Evolutionary conservation across 139 green algal genomes (phyloP).

Genomic region (Spirogloea muscicola): DNA sequence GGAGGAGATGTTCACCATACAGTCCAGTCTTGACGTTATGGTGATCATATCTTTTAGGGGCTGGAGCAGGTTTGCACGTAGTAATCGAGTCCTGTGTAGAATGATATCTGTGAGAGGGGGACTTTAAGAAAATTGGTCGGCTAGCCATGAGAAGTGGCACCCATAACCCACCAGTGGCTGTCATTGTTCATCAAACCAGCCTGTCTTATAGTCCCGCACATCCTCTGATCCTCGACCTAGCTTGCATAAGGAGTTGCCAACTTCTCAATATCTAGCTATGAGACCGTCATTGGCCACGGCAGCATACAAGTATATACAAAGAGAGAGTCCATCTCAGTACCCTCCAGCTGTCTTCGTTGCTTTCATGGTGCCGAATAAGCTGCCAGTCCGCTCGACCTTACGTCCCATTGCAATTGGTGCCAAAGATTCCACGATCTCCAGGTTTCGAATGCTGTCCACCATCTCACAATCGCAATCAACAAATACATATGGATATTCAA

Average conservation of each 20-base stretch:
- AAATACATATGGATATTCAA: neutral
- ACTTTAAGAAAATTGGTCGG: neutral
- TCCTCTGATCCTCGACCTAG: no score
- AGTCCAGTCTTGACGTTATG: slow-evolving; percentile 61
- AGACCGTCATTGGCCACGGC: no score
- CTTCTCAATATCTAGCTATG: no score
- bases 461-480: neutral
- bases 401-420: neutral
- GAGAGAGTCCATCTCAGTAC: slow-evolving; percentile 5
- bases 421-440: slow-evolving; percentile 37
- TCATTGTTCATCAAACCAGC: no score
- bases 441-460: slow-evolving; percentile 27
- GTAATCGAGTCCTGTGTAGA: slow-evolving; percentile 51
- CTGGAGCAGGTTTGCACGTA: slow-evolving; percentile 80
- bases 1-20: slow-evolving; percentile 18
- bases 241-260: no score
- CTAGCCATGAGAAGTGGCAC: no score
- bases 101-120: neutral
- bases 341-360: slow-evolving; percentile 40
- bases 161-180: no score
- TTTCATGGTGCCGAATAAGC: slow-evolving; percentile 44
- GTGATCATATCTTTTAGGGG: slow-evolving; percentile 71
- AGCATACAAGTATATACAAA: no score
- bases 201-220: no score
- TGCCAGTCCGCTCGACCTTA: slow-evolving; percentile 5